Evolutionary conservation across 1,284 basidiomycete genomes (phyloP).

Genomic region (Pseudozyma pruni): DNA sequence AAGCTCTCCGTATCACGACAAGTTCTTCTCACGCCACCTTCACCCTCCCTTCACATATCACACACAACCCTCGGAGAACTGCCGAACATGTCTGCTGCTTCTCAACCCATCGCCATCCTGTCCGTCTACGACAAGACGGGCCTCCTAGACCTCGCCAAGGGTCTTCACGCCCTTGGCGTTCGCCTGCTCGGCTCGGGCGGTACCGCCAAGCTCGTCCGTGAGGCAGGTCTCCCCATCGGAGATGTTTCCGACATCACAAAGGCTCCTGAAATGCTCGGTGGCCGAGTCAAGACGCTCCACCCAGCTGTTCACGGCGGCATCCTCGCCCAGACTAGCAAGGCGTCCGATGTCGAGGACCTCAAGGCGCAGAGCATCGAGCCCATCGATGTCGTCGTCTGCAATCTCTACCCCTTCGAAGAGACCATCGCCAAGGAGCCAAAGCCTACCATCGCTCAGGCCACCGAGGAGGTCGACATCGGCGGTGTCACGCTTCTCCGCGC

Average conservation of each 20-base stretch:
- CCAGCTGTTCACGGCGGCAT: conserved; percentile 94
- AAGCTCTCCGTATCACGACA: neutral
- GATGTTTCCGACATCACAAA: conserved; percentile 98
- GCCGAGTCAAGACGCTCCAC: conserved; percentile 98
- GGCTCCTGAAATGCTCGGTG: conserved; percentile 99
- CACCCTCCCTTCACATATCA: conserved; percentile 1
- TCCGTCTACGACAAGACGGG: conserved; percentile 98
- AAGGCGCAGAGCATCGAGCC: conserved; percentile 58
- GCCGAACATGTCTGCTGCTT: conserved; percentile 37
- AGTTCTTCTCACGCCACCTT: conserved; percentile 11
- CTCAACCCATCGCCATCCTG: conserved; percentile 75
- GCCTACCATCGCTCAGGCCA: conserved; percentile 89
- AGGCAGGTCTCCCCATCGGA: conserved; percentile 88
- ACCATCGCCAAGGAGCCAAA: conserved; percentile 84
- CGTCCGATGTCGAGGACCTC: conserved; percentile 63
- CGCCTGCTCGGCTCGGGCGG: conserved; percentile 93
- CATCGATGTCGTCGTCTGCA: conserved; percentile 77
- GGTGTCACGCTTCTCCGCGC: conserved; percentile 97
- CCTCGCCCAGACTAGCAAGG: conserved; percentile 62
- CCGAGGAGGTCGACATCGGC: conserved; percentile 99
- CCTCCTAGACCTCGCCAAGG: conserved; percentile 87
- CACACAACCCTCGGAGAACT: conserved; percentile 1
- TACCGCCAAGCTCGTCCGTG: conserved; percentile 96
- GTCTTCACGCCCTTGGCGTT: conserved; percentile 82
- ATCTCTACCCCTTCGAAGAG: conserved; percentile 92